phyloP scores from a whole-genome alignment of 352 stramenopile species.

The Globisporangium mamillatum region DNA sequence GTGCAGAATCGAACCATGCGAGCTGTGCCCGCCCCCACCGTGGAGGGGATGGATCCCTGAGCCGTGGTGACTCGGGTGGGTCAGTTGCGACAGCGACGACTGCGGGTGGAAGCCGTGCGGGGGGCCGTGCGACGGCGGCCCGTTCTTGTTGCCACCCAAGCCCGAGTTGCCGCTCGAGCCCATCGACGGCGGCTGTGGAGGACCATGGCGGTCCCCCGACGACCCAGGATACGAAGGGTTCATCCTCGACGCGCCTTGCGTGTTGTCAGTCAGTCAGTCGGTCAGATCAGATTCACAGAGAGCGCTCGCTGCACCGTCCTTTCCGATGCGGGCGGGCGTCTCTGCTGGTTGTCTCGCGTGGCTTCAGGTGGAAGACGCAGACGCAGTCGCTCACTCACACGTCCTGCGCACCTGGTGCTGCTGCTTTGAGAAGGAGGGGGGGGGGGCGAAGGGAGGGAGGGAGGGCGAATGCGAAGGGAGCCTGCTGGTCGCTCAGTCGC shows the following conservation, averaged over 20 bases:
- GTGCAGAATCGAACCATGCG: slow-evolving; percentile 50
- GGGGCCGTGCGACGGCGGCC: slow-evolving; percentile 21
- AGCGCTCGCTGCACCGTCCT: background rate
- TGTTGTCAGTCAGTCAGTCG: background rate
- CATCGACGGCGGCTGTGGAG: slow-evolving; percentile 32
- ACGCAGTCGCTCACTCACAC: background rate
- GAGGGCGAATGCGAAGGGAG: background rate
- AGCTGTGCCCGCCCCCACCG: slow-evolving; percentile 37
- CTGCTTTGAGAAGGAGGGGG: background rate
- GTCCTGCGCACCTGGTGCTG: background rate
- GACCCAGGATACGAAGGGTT: slow-evolving; percentile 77
- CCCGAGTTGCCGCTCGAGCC: slow-evolving; percentile 26
- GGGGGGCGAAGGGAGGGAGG: no score
- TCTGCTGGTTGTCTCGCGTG: background rate
- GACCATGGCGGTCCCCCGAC: slow-evolving; percentile 62
- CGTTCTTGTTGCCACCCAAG: slow-evolving; percentile 36
- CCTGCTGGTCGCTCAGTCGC: background rate
- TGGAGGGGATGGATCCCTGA: slow-evolving; percentile 61
- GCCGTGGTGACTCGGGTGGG: slow-evolving; percentile 41
- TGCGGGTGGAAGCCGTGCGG: slow-evolving; percentile 67
- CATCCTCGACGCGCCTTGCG: slow-evolving; percentile 27
- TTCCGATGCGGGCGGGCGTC: background rate
- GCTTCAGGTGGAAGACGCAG: slow-evolving; percentile 4
- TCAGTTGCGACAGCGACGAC: slow-evolving; percentile 63
- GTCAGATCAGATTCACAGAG: background rate